Conservation (phyloP, 169 alveolate genomes). For the Neospora caninum region DNA sequence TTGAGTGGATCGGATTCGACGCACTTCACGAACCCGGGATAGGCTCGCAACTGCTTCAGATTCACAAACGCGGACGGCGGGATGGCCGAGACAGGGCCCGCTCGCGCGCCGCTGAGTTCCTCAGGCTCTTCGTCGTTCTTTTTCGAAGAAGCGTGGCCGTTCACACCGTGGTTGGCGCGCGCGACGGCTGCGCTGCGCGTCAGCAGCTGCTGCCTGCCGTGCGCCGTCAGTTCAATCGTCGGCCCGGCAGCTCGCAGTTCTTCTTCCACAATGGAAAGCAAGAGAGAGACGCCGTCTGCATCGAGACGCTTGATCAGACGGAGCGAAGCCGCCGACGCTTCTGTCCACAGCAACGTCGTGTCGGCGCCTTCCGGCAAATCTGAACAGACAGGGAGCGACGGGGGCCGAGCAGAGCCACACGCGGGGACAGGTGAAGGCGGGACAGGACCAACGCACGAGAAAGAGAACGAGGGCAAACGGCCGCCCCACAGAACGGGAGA, state of each 20-base stretch:
- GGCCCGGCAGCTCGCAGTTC: conserved; percentile 9
- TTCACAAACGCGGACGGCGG: neutral
- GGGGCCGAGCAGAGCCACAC: no score
- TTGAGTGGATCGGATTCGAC: neutral
- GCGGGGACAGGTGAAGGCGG: no score
- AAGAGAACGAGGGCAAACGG: no score
- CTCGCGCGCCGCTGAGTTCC: neutral
- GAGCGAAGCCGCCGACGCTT: conserved; percentile 11
- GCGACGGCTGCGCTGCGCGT: neutral
- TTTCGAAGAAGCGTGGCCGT: neutral
- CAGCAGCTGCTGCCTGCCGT: conserved; percentile 52
- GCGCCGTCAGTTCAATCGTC: conserved; percentile 8
- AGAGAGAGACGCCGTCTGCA: neutral
- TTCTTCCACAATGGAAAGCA: conserved; percentile 10
- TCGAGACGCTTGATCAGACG: conserved; percentile 46
- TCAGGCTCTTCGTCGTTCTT: neutral
- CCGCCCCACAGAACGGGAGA: no score
- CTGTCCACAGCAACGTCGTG: conserved; percentile 22
- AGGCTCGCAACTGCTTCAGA: conserved; percentile 16
- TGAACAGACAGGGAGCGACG: neutral
- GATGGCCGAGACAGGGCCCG: neutral
- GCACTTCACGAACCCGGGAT: neutral
- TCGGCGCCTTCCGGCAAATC: conserved; percentile 4
- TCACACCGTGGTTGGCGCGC: neutral
- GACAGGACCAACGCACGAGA: no score